These are phyloP conservation scores for Fraxinus velutina DNA, from an alignment of 305 asterid genomes.

Conservation along the genomic window DNA sequence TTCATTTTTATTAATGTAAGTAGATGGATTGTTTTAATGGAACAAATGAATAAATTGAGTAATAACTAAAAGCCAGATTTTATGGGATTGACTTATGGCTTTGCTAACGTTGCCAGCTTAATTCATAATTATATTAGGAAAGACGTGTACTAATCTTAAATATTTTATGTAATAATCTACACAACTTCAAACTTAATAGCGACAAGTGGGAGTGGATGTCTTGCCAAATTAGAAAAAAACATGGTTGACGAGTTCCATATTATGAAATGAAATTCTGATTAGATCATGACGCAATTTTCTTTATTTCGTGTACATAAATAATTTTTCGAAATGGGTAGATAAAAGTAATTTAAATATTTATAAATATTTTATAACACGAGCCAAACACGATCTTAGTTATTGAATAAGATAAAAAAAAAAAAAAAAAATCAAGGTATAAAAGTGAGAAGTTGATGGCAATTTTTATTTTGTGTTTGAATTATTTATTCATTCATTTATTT, in stretches of 20 bases:
- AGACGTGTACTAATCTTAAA: neutral
- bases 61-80: neutral
- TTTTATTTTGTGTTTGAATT: too few species aligned
- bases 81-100: neutral
- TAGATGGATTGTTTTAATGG: neutral
- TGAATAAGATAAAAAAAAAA: too few species aligned
- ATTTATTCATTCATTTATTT: too few species aligned
- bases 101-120: neutral
- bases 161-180: neutral
- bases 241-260: neutral
- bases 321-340: neutral
- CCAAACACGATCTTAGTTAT: neutral
- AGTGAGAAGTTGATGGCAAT: neutral
- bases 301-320: neutral
- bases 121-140: neutral
- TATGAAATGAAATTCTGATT: conserved; percentile 20
- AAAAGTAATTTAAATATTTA: too few species aligned
- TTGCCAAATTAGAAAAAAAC: too few species aligned
- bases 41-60: neutral
- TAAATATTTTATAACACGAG: neutral
- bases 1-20: neutral
- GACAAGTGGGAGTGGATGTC: neutral
- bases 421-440: too few species aligned
- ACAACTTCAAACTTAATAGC: neutral
- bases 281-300: conserved; percentile 27